Percentiles rank a stretch among this genome's conserved stretches.
Evolutionary conservation across 1,284 basidiomycete genomes (phyloP).

Genomic region (Naganishia sp.): DNA sequence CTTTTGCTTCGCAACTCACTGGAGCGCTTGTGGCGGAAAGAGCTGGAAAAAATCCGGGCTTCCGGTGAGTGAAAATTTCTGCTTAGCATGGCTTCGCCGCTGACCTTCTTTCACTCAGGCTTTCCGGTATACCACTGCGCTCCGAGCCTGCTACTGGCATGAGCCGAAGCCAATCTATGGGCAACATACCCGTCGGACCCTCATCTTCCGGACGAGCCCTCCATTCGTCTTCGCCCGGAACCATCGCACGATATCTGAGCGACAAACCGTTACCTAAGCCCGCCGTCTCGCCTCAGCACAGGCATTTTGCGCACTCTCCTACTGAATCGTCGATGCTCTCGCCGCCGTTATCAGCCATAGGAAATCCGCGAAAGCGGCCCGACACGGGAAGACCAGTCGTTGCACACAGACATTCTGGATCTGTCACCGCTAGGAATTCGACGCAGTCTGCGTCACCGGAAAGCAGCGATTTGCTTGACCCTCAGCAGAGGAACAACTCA

Average conservation of each 20-base stretch:
- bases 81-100: neutral
- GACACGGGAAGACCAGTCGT: neutral
- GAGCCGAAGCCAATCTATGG: constrained; percentile 11
- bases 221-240: neutral
- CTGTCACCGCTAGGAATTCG: neutral
- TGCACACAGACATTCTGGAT: neutral
- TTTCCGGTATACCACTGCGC: constrained; percentile 20
- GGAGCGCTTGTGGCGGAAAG: constrained; percentile 3
- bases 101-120: neutral
- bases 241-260: neutral
- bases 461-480: too few species aligned
- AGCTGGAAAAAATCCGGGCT: constrained; percentile 12
- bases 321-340: constrained; percentile 6
- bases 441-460: too few species aligned
- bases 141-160: neutral
- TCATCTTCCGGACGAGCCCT: neutral
- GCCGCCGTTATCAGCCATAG: constrained; percentile 20
- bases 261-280: constrained; percentile 3
- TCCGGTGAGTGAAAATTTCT: constrained; percentile 5
- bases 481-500: neutral
- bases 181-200: neutral
- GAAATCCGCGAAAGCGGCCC: neutral
- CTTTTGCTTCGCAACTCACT: neutral
- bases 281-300: neutral
- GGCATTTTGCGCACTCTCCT: neutral